Conservation (phyloP, 495 filamentous ascomycete genomes). For the Xylaria flabelliformis region DNA sequence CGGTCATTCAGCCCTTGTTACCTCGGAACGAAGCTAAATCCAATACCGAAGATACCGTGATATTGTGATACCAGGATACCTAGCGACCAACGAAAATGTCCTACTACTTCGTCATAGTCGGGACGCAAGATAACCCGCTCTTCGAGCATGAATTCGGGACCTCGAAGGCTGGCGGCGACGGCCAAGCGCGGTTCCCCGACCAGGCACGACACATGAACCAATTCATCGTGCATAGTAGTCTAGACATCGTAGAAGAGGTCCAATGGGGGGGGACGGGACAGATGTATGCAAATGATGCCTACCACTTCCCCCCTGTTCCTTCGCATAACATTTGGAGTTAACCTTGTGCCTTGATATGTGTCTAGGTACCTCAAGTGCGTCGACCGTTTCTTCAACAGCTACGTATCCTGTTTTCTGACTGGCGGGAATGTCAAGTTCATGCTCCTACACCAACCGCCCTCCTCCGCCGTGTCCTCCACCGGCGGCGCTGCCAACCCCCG, state of each 20-base stretch:
- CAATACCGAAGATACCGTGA: background rate
- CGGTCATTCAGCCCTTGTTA: background rate
- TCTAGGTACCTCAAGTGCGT: slow-evolving; percentile 91
- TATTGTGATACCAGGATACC: no score
- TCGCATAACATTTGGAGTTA: slow-evolving; percentile 8
- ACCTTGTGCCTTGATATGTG: background rate
- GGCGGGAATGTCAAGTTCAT: slow-evolving; percentile 84
- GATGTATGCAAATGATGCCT: slow-evolving; percentile 59
- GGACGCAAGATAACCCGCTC: slow-evolving; percentile 90
- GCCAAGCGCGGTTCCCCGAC: slow-evolving; percentile 82
- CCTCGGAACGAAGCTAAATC: background rate
- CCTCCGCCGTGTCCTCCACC: slow-evolving; percentile 42
- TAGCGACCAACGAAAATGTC: slow-evolving; percentile 65
- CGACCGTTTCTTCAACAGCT: slow-evolving; percentile 89
- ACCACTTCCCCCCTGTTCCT: slow-evolving; percentile 9
- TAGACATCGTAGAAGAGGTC: slow-evolving; percentile 94
- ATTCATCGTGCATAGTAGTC: slow-evolving; percentile 89
- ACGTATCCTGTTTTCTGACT: slow-evolving; percentile 91
- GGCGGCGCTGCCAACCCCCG: slow-evolving; percentile 36
- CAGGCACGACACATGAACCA: slow-evolving; percentile 93
- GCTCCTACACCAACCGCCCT: slow-evolving; percentile 79
- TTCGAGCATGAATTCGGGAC: slow-evolving; percentile 97
- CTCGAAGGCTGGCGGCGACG: slow-evolving; percentile 91
- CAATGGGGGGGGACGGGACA: slow-evolving; percentile 89
- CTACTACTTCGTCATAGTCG: slow-evolving; percentile 95